Evolutionary conservation across 352 stramenopile species (phyloP), one percentile per base, ranked within the genome.

Genomic region (Phytophthora fragariae): DNA sequence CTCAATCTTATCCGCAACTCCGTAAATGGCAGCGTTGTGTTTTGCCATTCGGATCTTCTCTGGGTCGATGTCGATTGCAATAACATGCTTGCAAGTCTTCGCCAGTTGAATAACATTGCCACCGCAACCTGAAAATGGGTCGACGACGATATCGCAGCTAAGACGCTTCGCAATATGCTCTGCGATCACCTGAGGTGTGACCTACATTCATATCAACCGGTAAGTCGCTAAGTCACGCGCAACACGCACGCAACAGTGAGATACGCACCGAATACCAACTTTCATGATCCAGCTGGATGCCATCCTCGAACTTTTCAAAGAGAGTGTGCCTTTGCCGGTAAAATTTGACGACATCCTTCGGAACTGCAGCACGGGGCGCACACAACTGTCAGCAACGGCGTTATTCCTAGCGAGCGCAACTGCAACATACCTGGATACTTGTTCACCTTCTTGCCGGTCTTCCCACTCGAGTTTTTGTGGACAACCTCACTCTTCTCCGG

Each of bases 71-170:
- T 98, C 94, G 62, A 98, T 97, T n/a, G 90, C 93, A 62, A 98
- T 96, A 12, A 98, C 95, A 17, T 93, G 80, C 19, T 89, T 86
- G 65, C 92, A 98, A 9, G 88, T 93, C 64, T 82, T 82, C 14
- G 95, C 95, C 50, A 98, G 85, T 68, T 98, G 94, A 69, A 98
- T 98, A 15, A 94, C 89, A 72, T 98, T 98, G 31, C 95, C 95
- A 11, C 95, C 95, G 59, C 93, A 98, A 4, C 95, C 95, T 17
- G 93, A 89, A 68, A 98, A 98, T 15, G 92, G 86, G 59, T 98
- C 95, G 7, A 98, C 83, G 1, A 98, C 81, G 27, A 98, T 75
- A 65, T 96, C 89, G 60, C 88, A 96, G 17, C 76, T 66, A 17
- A 91, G 83, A 11, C 94, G 91, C 70, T 79, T 70, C 1, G 94